A percentile compares a stretch with the other conserved stretches of the same genome.
Conservation (phyloP, 495 filamentous ascomycete genomes). For the Aspergillus bridgeri region DNA sequence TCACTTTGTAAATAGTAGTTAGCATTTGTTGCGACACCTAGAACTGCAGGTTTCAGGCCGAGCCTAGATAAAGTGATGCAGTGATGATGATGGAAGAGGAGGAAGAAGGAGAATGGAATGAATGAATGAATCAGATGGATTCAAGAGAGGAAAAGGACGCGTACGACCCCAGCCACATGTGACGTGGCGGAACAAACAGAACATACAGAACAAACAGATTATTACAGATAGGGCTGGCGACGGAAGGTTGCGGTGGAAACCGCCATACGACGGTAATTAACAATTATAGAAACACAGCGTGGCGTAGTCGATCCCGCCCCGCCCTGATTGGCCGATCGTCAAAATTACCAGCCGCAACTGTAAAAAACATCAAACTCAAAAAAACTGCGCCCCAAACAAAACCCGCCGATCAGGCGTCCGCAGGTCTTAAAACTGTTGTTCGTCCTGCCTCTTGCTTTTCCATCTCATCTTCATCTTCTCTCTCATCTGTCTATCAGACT, state of each 20-base stretch:
- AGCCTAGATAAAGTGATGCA: too few relatives aligned
- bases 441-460: neutral
- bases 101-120: too few relatives aligned
- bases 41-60: too few relatives aligned
- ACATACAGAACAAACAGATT: too few relatives aligned
- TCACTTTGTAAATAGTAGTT: too few relatives aligned
- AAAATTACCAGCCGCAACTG: neutral
- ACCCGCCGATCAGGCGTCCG: neutral
- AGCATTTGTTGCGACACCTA: too few relatives aligned
- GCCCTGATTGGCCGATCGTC: constrained; percentile 6
- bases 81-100: too few relatives aligned
- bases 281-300: constrained; percentile 13
- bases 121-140: too few relatives aligned
- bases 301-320: constrained; percentile 1
- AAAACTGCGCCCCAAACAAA: neutral
- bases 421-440: neutral
- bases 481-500: neutral
- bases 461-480: neutral
- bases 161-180: constrained; percentile 14
- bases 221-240: too few relatives aligned
- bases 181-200: constrained; percentile 23
- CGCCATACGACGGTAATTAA: neutral
- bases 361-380: neutral
- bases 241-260: constrained; percentile 5
- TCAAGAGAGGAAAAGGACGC: constrained; percentile 5